Conservation (phyloP, 1,284 basidiomycete species). For the Moesziomyces aphidis region DNA sequence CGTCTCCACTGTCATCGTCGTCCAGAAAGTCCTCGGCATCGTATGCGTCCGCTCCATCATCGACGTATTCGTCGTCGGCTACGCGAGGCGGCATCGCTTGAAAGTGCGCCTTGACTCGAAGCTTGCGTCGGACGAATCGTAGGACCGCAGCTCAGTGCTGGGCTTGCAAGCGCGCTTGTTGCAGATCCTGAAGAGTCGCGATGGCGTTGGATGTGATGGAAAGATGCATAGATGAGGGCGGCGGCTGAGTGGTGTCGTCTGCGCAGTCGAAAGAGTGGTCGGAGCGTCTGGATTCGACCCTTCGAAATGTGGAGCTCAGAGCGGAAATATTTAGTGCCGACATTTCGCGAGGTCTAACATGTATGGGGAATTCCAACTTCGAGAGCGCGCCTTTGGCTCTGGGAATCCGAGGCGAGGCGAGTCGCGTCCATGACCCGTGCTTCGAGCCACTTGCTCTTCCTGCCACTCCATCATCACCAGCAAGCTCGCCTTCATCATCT, state of each 20-base stretch:
- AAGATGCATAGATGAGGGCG: no score
- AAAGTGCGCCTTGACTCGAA: no score
- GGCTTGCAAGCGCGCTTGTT: background rate
- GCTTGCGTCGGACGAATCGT: no score
- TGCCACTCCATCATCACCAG: constrained; percentile 8
- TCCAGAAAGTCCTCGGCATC: constrained; percentile 52
- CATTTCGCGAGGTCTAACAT: background rate
- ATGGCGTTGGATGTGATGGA: background rate
- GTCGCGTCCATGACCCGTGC: no score
- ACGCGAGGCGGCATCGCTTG: constrained; percentile 31
- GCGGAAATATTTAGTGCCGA: background rate
- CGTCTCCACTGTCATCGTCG: constrained; percentile 52
- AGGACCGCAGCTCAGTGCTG: no score
- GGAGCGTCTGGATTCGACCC: background rate
- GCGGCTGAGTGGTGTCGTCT: background rate
- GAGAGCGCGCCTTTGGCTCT: no score
- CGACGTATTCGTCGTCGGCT: constrained; percentile 47
- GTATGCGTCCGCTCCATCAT: constrained; percentile 39
- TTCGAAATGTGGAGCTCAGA: background rate
- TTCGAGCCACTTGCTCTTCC: background rate
- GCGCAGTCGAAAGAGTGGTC: background rate
- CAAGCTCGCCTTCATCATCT: background rate
- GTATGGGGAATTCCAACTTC: background rate
- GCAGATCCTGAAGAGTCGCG: background rate
- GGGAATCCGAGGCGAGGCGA: constrained; percentile 6